Evolutionary conservation across 1,284 basidiomycete genomes (phyloP).

Genomic region (Polyporus tsugae): DNA sequence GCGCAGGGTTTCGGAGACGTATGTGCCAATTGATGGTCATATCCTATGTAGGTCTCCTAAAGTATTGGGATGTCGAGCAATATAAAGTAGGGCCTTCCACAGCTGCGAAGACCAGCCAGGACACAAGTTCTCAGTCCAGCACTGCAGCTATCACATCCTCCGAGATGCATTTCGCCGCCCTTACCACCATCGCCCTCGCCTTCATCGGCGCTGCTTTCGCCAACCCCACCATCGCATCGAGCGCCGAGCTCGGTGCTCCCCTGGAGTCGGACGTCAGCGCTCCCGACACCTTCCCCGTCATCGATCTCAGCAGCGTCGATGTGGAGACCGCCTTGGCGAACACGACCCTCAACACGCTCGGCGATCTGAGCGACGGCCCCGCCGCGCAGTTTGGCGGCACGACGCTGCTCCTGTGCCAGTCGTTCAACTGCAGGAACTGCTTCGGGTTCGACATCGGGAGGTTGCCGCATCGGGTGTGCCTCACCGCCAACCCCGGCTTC

Average conservation of each 20-base stretch:
- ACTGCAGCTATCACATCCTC: background rate
- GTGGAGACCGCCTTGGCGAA: background rate
- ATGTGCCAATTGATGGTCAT: background rate
- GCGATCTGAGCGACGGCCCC: background rate
- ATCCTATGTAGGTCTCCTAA: background rate
- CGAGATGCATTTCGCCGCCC: background rate
- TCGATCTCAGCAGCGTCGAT: background rate
- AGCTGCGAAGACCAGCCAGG: background rate
- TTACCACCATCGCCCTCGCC: background rate
- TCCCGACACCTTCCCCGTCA: background rate
- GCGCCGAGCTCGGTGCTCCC: background rate
- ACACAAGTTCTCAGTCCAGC: background rate
- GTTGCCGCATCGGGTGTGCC: conserved; percentile 1
- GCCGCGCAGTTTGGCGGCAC: background rate
- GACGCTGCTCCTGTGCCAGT: background rate
- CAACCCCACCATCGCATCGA: background rate
- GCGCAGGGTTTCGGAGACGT: too few relatives aligned
- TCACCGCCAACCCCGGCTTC: background rate
- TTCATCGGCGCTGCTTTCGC: background rate
- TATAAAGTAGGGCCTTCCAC: background rate
- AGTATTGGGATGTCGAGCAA: background rate
- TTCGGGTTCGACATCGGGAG: background rate
- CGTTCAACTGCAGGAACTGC: background rate
- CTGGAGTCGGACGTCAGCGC: background rate
- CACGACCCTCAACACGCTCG: background rate